phyloP scores from a whole-genome alignment of 2,329 filamentous ascomycete genomes.

The Trichoderma polysporum region DNA sequence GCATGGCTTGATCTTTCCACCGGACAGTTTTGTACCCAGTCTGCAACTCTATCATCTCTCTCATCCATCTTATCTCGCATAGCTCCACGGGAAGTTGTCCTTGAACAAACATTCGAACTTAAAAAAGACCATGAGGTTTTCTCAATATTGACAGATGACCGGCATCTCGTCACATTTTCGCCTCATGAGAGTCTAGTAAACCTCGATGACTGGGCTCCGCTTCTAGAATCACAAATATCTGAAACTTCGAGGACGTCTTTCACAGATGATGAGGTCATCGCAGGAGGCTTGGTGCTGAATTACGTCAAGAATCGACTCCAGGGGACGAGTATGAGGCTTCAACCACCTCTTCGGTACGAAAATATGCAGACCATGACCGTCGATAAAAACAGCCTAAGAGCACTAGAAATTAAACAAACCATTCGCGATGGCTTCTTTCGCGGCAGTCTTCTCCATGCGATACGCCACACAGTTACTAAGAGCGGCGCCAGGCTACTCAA shows the following conservation, averaged over 20 bases:
- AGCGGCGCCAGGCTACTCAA: slow-evolving; percentile 82
- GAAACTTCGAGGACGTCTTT: slow-evolving; percentile 56
- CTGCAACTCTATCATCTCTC: slow-evolving; percentile 66
- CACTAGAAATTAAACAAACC: slow-evolving; percentile 85
- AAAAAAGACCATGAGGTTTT: slow-evolving; percentile 62
- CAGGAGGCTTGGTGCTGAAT: slow-evolving; percentile 76
- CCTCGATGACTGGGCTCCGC: slow-evolving; percentile 67
- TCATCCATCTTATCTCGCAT: slow-evolving; percentile 82
- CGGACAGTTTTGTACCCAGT: slow-evolving; percentile 87
- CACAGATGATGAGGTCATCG: slow-evolving; percentile 66
- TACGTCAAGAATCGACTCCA: slow-evolving; percentile 81
- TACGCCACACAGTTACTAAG: slow-evolving; percentile 86
- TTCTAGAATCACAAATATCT: slow-evolving; percentile 73
- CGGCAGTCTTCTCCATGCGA: slow-evolving; percentile 86
- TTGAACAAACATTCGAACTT: slow-evolving; percentile 63
- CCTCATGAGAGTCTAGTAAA: slow-evolving; percentile 45
- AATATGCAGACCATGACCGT: slow-evolving; percentile 80
- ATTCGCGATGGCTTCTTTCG: slow-evolving; percentile 75
- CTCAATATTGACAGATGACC: slow-evolving; percentile 70
- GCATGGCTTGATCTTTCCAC: slow-evolving; percentile 96
- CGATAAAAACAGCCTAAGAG: slow-evolving; percentile 86
- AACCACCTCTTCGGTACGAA: slow-evolving; percentile 74
- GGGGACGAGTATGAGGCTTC: slow-evolving; percentile 75
- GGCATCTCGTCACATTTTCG: slow-evolving; percentile 74
- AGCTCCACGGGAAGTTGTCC: slow-evolving; percentile 78